Conservation (phyloP, 2,329 filamentous ascomycete genomes). For the Dichotomopilus funicola region DNA sequence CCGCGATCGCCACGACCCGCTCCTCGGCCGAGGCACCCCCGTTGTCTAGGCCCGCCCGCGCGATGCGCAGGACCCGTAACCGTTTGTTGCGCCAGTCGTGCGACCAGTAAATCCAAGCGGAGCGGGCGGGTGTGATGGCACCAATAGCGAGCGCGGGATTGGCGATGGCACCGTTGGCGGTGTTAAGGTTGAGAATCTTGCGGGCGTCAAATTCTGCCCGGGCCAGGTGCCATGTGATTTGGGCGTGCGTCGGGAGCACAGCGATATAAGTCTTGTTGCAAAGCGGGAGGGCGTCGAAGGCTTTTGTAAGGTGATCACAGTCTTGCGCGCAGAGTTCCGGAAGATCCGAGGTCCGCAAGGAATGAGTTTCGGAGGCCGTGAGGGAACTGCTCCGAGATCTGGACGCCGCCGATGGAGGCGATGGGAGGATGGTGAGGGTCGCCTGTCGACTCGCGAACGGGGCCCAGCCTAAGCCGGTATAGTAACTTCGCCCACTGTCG, state of each 20-base stretch:
- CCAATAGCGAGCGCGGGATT: conserved; percentile 9
- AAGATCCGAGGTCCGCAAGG: conserved; percentile 23
- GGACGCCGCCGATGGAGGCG: neutral
- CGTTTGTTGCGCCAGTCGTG: conserved; percentile 30
- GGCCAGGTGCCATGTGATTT: conserved; percentile 30
- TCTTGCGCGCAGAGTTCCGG: conserved; percentile 25
- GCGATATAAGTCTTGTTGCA: conserved; percentile 29
- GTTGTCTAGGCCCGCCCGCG: conserved; percentile 1
- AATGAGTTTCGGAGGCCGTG: conserved; percentile 14
- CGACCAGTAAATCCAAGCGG: conserved; percentile 32
- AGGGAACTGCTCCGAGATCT: neutral
- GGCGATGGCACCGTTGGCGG: neutral
- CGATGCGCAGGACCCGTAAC: conserved; percentile 28
- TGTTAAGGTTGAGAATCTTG: conserved; percentile 13
- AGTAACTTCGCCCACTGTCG: conserved; percentile 30
- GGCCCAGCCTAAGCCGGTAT: conserved; percentile 31
- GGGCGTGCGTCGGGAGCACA: conserved; percentile 27
- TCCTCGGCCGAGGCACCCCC: conserved; percentile 3
- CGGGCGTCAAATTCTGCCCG: conserved; percentile 27
- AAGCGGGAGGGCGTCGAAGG: conserved; percentile 19
- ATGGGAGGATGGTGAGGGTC: conserved; percentile 26
- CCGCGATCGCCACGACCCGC: conserved; percentile 23
- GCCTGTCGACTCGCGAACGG: conserved; percentile 29
- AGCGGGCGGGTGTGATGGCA: conserved; percentile 24
- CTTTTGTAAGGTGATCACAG: conserved; percentile 24